These are phyloP conservation scores for Suillus paluster DNA, from an alignment of 768 basidiomycete species.

Conservation along the genomic window DNA sequence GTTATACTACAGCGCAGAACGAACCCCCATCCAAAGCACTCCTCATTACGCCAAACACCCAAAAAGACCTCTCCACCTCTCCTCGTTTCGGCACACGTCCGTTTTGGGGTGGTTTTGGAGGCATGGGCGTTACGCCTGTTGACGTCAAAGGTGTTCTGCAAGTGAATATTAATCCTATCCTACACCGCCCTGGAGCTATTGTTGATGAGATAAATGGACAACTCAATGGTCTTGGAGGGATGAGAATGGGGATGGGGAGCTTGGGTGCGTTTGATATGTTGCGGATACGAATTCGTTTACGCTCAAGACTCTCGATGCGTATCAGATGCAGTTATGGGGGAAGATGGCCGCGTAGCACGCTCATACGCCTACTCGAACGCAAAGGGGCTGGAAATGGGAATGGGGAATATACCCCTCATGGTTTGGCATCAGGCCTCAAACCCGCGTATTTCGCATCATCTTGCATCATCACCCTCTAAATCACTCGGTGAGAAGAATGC, in stretches of 20 bases:
- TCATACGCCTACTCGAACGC: no score
- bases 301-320: conserved; percentile 84
- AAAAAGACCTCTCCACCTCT: conserved; percentile 75
- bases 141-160: conserved; percentile 29
- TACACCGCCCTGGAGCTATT: conserved; percentile 23
- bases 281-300: conserved; percentile 84
- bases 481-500: no score
- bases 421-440: conserved; percentile 46
- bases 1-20: no score
- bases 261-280: conserved; percentile 69
- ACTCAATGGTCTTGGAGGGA: conserved; percentile 35
- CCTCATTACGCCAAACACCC: conserved; percentile 67
- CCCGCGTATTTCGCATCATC: conserved; percentile 38
- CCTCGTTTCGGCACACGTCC: conserved; percentile 52
- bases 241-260: conserved; percentile 20
- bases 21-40: no score
- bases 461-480: no score
- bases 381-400: conserved; percentile 6
- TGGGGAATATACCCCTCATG: background rate
- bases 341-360: conserved; percentile 80
- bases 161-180: conserved; percentile 31
- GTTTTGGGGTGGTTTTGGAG: conserved; percentile 84
- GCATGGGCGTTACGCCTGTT: conserved; percentile 66
- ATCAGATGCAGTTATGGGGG: conserved; percentile 92
- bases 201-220: conserved; percentile 37